Base-by-base conservation (phyloP, 768 basidiomycete species). In the Boletus insuetus region DNA sequence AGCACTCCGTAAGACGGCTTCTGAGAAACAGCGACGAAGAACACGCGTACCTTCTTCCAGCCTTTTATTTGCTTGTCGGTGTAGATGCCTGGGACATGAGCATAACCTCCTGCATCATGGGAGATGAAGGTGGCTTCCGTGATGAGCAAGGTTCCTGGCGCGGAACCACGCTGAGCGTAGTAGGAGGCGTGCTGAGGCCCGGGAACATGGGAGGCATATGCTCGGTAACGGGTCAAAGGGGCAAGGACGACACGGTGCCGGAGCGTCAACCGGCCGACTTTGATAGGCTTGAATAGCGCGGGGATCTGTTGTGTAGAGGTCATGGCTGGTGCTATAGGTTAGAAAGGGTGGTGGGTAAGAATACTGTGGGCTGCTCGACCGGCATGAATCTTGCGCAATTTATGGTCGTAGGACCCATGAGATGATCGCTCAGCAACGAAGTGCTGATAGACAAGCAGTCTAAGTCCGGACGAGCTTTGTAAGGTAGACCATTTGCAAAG, bases 91-190 rank as follows among this genome's bases (percentile, higher is more conserved):
- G 42, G 42, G 16, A 26, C 16, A 26, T 43, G 24, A 3, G 6
- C 16, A 10, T 26, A 17, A 1, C 24, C 42, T 24, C 42, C 42
- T 11, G 42, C 42, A 17, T 43, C 24, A 26, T 26, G 42, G 9
- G 49, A 75, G 48, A 87, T 79, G 53, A 77, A 73, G 2, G 82
- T 82, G 0, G 75, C 84, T 65, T 87, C 85, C 1, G 81, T 70
- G 53, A 88, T 75, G 41, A 82, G 66, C 6, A 86, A 68, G 0
- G 81, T 83, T 0, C 84, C 84, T 0, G 79, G 76, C 1, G 67
- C 62, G 40, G 69, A 69, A 6, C 70, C 73, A 1, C 82, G 76
- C 60, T 83, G 82, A 4, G 66, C 52, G 62, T 82, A 83, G 65
- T 81, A 82, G 22, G 73, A 65, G 29, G 71, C 64, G 14, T 73